These are phyloP conservation scores for Tagetes patula DNA, from an alignment of 129 eudicot genomes.

Conservation along the genomic window DNA sequence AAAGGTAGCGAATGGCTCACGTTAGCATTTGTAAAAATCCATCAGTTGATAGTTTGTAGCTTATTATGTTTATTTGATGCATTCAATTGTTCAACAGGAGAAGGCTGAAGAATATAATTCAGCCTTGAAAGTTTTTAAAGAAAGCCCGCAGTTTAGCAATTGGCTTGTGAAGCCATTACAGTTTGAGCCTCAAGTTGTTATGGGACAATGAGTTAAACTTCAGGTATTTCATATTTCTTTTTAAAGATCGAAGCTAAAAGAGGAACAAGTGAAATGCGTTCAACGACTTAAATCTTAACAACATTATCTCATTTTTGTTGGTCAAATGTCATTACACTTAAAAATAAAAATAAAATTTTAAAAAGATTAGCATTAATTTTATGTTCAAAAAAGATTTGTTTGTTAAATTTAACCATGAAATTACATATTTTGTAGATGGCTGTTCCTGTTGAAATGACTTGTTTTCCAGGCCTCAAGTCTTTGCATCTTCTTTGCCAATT, in stretches of 20 bases:
- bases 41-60: background rate
- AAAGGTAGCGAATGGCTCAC: slow-evolving; percentile 47
- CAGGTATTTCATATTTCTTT: slow-evolving; percentile 26
- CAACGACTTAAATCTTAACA: background rate
- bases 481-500: slow-evolving; percentile 15
- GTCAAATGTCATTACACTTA: slow-evolving; percentile 3
- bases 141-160: slow-evolving; percentile 62
- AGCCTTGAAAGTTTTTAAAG: slow-evolving; percentile 63
- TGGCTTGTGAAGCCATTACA: slow-evolving; percentile 75
- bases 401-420: slow-evolving; percentile 29
- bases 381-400: background rate
- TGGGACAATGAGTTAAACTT: slow-evolving; percentile 43
- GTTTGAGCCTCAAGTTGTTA: slow-evolving; percentile 53
- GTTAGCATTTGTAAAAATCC: background rate
- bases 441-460: slow-evolving; percentile 34
- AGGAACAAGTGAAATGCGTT: background rate
- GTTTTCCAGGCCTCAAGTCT: slow-evolving; percentile 28
- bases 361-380: background rate
- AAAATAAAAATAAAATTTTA: background rate
- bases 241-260: background rate
- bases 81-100: slow-evolving; percentile 47
- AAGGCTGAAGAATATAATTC: slow-evolving; percentile 51
- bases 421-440: slow-evolving; percentile 29
- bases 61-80: slow-evolving; percentile 9
- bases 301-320: background rate